Percentiles rank a stretch among this genome's conserved stretches.
These are phyloP conservation scores for Naegleria gruberi DNA, from an alignment of 208 protist species.

Conservation along the genomic window DNA sequence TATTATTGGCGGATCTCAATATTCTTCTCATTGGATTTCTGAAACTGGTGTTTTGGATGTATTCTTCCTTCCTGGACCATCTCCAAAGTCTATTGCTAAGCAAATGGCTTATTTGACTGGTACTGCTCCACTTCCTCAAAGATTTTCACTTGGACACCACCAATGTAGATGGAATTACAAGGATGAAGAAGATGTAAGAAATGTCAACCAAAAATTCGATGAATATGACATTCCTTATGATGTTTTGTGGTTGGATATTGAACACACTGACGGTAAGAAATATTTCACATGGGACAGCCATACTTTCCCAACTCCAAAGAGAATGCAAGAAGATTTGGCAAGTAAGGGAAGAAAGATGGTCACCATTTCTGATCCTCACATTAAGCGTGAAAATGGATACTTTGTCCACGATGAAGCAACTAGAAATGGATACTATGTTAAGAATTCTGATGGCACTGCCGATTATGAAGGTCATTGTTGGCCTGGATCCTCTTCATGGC, in stretches of 20 bases:
- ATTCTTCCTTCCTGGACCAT: slow-evolving; percentile 86
- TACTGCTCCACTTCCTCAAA: slow-evolving; percentile 77
- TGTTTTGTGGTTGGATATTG: slow-evolving; percentile 98
- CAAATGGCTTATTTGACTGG: slow-evolving; percentile 87
- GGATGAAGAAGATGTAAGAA: slow-evolving; percentile 73
- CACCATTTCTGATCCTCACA: slow-evolving; percentile 95
- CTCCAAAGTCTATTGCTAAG: slow-evolving; percentile 64
- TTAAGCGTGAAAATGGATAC: slow-evolving; percentile 78
- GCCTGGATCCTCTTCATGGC: slow-evolving; percentile 82
- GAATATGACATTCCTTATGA: slow-evolving; percentile 92
- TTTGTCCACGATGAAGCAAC: slow-evolving; percentile 65
- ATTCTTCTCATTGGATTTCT: slow-evolving; percentile 66
- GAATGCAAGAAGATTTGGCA: slow-evolving; percentile 72
- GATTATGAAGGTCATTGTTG: slow-evolving; percentile 92
- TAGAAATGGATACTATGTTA: slow-evolving; percentile 71
- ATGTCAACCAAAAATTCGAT: slow-evolving; percentile 82
- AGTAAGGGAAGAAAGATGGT: slow-evolving; percentile 86
- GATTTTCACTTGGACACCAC: slow-evolving; percentile 93
- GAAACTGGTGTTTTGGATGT: slow-evolving; percentile 88
- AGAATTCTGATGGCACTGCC: slow-evolving; percentile 43
- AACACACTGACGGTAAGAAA: slow-evolving; percentile 95
- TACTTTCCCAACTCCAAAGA: slow-evolving; percentile 82
- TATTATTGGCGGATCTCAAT: slow-evolving; percentile 23
- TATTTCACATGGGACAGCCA: slow-evolving; percentile 95
- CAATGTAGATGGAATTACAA: slow-evolving; percentile 96